phyloP scores from a whole-genome alignment of 805 yeast species.

The Spathaspora gorwiae region DNA sequence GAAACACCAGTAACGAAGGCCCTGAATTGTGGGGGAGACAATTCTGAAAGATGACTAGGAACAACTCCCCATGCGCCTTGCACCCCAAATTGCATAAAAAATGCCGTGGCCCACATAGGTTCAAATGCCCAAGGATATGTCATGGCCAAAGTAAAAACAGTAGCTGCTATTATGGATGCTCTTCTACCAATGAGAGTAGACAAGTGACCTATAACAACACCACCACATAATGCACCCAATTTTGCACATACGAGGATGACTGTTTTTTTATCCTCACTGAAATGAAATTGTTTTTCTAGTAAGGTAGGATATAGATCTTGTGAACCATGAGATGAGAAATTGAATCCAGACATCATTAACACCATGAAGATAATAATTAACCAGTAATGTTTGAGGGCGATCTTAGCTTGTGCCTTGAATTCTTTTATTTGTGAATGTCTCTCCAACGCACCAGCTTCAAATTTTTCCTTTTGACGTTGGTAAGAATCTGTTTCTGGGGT shows the following conservation, averaged over 20 bases:
- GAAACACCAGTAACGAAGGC: slow-evolving; percentile 58
- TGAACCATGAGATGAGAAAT: slow-evolving; percentile 69
- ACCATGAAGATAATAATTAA: slow-evolving; percentile 27
- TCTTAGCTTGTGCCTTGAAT: slow-evolving; percentile 9
- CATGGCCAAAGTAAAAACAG: slow-evolving; percentile 53
- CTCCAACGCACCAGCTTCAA: slow-evolving; percentile 7
- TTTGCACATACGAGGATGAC: slow-evolving; percentile 61
- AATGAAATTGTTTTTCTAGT: slow-evolving; percentile 48
- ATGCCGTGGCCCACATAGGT: slow-evolving; percentile 17
- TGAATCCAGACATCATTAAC: slow-evolving; percentile 59
- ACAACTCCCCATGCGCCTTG: slow-evolving; percentile 75
- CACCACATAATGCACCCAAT: slow-evolving; percentile 65
- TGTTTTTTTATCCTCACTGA: slow-evolving; percentile 45
- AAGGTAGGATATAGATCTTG: slow-evolving; percentile 71
- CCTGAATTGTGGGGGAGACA: slow-evolving; percentile 50
- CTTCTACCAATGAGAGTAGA: slow-evolving; percentile 61
- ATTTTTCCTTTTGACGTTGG: slow-evolving; percentile 15
- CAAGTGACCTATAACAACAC: slow-evolving; percentile 54
- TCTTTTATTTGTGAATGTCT: slow-evolving; percentile 8
- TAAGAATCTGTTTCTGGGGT: slow-evolving; percentile 61
- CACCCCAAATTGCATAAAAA: slow-evolving; percentile 60
- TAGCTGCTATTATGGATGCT: slow-evolving; percentile 46
- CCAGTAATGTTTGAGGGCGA: slow-evolving; percentile 25
- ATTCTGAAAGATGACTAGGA: slow-evolving; percentile 62
- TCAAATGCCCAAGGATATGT: slow-evolving; percentile 58